Base-by-base conservation (phyloP, 768 basidiomycete species). In the Dictyophora rubrovolvata region DNA sequence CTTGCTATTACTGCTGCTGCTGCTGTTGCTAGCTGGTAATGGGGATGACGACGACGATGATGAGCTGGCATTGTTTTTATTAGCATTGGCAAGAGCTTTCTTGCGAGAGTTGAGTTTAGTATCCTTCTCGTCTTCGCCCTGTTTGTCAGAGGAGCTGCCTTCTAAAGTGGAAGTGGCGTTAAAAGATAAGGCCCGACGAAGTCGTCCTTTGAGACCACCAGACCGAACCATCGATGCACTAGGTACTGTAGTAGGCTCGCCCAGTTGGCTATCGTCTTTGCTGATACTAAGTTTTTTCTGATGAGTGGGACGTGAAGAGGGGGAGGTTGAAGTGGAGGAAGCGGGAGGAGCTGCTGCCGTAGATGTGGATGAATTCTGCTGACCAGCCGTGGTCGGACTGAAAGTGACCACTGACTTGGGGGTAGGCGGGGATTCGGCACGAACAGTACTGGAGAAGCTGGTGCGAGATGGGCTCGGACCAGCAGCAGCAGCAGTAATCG, bases 131-230 rank as follows among this genome's bases (percentile, higher is more conserved):
- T 79, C 77, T 47, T 80, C 79, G 42, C 42, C 42, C 42, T 2
- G 14, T 42, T 42, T 12, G 12, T 42, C n/a, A 42, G 12, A 12
- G 2, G 42, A 42, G 64, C 79, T 80, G 63, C 85, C 83, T 33
- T 78, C 76, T 56, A 90, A 75, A 5, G 81, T 72, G 60, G 77
- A 72, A 36, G 72, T 70, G 8, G 84, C 80, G 62, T 83, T 84
- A 64, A 88, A 77, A 1, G 82, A 83, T 21, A 89, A 75, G 3
- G 85, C 89, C 28, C 88, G 82, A 47, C 87, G 82, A 46, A 92
- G 75, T 59, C 83, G 81, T 64, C 82, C 84, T 68, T 91, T 93
- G 63, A 94, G 75, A 0, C 91, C 91, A 14, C 81, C 78, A 59
- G 79, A 77, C 58, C 85, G 80, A 48, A 75, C 69, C 65, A 76